Base-by-base conservation (phyloP, 148 eudicot genomes). In the Fagopyrum esculentum region DNA sequence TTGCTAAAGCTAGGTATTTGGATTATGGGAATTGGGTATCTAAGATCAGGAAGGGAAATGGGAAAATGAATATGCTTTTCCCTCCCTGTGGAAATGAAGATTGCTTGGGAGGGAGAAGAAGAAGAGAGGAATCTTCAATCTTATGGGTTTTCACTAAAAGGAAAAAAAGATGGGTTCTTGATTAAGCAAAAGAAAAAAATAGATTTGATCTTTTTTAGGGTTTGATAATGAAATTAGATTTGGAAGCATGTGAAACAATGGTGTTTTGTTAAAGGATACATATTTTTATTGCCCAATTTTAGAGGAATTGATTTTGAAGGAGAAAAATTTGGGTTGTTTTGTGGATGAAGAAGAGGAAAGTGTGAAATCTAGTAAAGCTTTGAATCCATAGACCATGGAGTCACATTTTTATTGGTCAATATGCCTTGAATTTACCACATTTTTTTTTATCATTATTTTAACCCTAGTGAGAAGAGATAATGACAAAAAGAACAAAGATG, bases 381-480 rank as follows among this genome's bases (percentile, higher is more conserved):
- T 19, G 2, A 9, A 49, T 8, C 52, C 9, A 49, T 49, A 12
- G 9, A 49, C 52, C 52, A 49, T 49, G 52, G 12, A 49, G 52
- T 7, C 44, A 63, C 12, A 9, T 13, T 66, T 35, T 66, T 9
- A 66, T 13, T 66, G 71, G 71, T 40, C 46, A 40, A 66, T 40
- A 66, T 10, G 71, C 47, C 71, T 66, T 66, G 71, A 66, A 66
- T 66, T 46, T 19, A 66, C 45, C 71, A 66, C 71, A 26, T 0
- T 61, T 30, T 49, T 48, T 48, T 49, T 57, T 17, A 6, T 19
- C 7, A 17, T 22, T 57, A 17, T 22, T 29, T 11, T 30, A 29
- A 13, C 44, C 69, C 71, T 66, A 40, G 19, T 66, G 16, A 3
- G 4, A 17, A 35, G 5, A 7, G 40, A 60, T 12, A 66, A 43